Evolutionary conservation across 106 monocot genomes (phyloP).

Genomic region (Alisma plantagoaquatica): DNA sequence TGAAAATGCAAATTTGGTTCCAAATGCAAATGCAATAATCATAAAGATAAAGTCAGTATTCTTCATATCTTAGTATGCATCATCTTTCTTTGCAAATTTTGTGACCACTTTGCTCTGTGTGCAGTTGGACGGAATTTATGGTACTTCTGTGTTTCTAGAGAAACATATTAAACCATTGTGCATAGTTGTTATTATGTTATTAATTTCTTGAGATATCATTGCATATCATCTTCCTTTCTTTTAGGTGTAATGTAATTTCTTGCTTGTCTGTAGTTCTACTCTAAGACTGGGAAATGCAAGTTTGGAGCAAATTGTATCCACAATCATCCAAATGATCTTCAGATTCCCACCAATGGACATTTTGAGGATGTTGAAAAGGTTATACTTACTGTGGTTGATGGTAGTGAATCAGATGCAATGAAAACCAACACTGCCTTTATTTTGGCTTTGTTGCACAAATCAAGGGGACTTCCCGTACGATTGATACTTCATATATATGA

Average conservation of each 20-base stretch:
- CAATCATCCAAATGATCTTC: slow-evolving; percentile 86
- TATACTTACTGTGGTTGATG: slow-evolving; percentile 8
- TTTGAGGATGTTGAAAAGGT: slow-evolving; percentile 5
- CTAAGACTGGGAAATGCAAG: slow-evolving; percentile 76
- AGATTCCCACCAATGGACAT: slow-evolving; percentile 22
- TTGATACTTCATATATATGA: slow-evolving; percentile 22
- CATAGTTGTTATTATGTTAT: slow-evolving; percentile 28
- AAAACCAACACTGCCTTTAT: slow-evolving; percentile 16
- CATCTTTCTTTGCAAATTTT: neutral
- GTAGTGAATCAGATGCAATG: slow-evolving; percentile 5
- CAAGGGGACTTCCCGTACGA: slow-evolving; percentile 86
- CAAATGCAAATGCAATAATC: slow-evolving; percentile 80
- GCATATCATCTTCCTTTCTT: neutral
- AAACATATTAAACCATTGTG: slow-evolving; percentile 71
- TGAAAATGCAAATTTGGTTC: slow-evolving; percentile 68
- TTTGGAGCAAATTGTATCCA: slow-evolving; percentile 83
- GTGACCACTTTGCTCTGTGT: neutral
- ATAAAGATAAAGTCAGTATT: slow-evolving; percentile 28
- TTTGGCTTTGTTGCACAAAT: slow-evolving; percentile 68
- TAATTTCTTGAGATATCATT: neutral
- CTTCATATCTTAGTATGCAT: neutral
- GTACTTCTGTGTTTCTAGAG: slow-evolving; percentile 42
- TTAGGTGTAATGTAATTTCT: neutral
- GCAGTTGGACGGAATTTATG: slow-evolving; percentile 23
- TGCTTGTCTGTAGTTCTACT: slow-evolving; percentile 46